Percentiles rank a stretch among this genome's conserved stretches.
Evolutionary conservation across 441 rosid species (phyloP).

Genomic region (Gossypium laxum): DNA sequence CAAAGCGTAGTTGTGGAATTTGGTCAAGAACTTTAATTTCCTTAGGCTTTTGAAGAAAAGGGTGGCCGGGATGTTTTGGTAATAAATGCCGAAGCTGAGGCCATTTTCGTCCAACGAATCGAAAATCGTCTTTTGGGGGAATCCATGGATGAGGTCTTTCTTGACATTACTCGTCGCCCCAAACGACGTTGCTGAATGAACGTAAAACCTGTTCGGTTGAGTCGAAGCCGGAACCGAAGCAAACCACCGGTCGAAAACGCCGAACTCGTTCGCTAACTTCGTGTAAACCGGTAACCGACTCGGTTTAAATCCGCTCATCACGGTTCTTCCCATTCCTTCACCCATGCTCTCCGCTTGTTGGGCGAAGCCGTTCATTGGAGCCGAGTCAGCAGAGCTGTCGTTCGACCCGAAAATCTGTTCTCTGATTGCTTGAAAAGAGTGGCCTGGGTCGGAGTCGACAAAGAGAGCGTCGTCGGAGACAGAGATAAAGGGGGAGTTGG

Average conservation of each 20-base stretch:
- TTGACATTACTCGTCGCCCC: constrained; percentile 73
- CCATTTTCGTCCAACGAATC: constrained; percentile 73
- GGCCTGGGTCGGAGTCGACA: constrained; percentile 89
- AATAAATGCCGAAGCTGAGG: constrained; percentile 72
- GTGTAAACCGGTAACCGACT: constrained; percentile 54
- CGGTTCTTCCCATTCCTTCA: constrained; percentile 46
- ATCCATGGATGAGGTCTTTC: constrained; percentile 71
- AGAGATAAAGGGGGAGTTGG: constrained; percentile 34
- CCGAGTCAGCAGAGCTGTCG: constrained; percentile 34
- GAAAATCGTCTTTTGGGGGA: constrained; percentile 80
- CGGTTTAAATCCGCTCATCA: constrained; percentile 83
- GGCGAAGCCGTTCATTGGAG: constrained; percentile 81
- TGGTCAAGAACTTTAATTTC: constrained; percentile 48
- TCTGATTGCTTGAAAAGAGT: constrained; percentile 82
- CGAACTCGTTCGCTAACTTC: constrained; percentile 70
- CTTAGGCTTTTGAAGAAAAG: constrained; percentile 62
- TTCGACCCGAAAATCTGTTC: constrained; percentile 82
- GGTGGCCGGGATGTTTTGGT: constrained; percentile 88
- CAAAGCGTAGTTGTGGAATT: constrained; percentile 50
- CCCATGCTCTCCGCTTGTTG: constrained; percentile 70
- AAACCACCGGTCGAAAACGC: constrained; percentile 82
- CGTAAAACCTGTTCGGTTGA: constrained; percentile 89
- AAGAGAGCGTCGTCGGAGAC: constrained; percentile 70
- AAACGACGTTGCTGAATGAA: constrained; percentile 91
- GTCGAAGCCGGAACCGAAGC: constrained; percentile 92